Percentiles rank a stretch among this genome's conserved stretches.
Conservation (phyloP, 208 protist species). For the Leishmania arabica region DNA sequence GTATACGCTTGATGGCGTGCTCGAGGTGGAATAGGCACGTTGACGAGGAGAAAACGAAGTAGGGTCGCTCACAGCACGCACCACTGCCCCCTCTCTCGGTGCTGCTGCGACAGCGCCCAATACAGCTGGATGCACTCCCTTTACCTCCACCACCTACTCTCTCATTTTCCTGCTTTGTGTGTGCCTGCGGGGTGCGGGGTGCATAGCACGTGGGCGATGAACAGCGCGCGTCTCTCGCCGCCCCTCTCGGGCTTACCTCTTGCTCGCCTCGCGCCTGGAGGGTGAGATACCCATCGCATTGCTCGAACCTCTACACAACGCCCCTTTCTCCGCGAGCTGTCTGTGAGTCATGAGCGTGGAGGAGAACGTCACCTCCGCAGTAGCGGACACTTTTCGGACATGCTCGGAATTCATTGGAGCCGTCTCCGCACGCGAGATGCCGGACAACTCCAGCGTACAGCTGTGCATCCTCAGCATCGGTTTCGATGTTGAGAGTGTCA, state of each 20-base stretch:
- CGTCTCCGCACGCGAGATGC: constrained; percentile 34
- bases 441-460: constrained; percentile 55
- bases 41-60: neutral
- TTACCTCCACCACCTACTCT: neutral
- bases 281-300: neutral
- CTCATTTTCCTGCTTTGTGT: neutral
- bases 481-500: constrained; percentile 61
- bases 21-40: neutral
- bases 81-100: neutral
- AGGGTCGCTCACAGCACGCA: neutral
- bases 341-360: neutral
- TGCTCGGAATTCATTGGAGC: constrained; percentile 43
- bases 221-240: neutral
- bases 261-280: neutral
- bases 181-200: neutral
- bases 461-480: constrained; percentile 69
- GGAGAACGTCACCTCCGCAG: neutral
- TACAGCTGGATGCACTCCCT: neutral
- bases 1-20: neutral
- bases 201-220: neutral
- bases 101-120: neutral
- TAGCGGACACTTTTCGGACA: neutral
- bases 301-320: neutral
- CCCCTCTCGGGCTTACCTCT: neutral
- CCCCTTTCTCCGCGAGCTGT: neutral